These are phyloP conservation scores for Annona cherimola DNA, from an alignment of 164 flowering plant species.

Conservation along the genomic window DNA sequence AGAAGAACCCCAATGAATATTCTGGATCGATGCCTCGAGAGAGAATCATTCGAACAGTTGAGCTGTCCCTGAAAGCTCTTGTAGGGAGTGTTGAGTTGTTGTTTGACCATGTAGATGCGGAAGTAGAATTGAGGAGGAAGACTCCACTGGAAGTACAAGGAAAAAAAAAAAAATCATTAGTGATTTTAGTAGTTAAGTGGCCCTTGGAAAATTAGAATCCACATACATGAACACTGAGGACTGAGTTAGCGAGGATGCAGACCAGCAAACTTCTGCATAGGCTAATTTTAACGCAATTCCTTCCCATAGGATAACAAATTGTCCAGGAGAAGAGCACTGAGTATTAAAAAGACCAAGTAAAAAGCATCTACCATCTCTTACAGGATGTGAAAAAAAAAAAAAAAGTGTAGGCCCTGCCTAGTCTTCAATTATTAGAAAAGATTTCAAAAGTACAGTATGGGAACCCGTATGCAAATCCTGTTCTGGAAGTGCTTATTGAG, in stretches of 20 bases:
- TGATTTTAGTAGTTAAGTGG: not conserved
- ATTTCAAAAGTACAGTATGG: too few species aligned
- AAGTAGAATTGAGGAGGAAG: not conserved
- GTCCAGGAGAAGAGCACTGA: too few species aligned
- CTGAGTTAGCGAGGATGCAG: not conserved
- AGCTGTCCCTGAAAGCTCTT: not conserved
- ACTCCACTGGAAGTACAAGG: not conserved
- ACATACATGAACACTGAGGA: not conserved
- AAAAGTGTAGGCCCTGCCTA: too few species aligned
- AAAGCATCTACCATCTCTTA: too few species aligned
- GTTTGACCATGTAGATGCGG: constrained; percentile 5
- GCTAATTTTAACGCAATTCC: too few species aligned
- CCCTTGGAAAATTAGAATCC: not conserved
- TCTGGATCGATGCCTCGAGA: not conserved
- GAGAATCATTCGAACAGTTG: not conserved
- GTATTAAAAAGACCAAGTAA: too few species aligned
- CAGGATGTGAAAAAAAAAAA: too few species aligned
- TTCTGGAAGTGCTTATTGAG: too few species aligned
- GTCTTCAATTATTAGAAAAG: too few species aligned
- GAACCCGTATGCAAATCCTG: too few species aligned
- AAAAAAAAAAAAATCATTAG: too few species aligned
- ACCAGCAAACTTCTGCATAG: not conserved
- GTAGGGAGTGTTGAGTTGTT: not conserved
- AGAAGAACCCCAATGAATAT: constrained; percentile 10
- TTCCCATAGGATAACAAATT: too few species aligned